Conservation (phyloP, 257 asterid genomes). For the Petunia secreta region DNA sequence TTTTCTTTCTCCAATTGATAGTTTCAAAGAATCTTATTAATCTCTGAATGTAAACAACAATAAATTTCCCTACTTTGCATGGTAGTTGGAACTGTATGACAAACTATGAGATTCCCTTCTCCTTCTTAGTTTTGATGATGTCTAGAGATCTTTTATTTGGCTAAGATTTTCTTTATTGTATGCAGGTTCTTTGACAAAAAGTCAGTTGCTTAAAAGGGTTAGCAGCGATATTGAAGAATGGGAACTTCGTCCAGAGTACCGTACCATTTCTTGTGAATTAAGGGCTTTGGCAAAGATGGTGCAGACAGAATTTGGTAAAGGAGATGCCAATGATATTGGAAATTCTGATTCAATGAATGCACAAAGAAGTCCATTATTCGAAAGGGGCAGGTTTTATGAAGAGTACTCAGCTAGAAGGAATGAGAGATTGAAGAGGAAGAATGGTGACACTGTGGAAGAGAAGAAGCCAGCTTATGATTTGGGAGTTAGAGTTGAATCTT, state of each 20-base stretch:
- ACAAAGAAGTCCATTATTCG: conserved; percentile 61
- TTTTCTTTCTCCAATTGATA: background rate
- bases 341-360: conserved; percentile 17
- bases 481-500: conserved; percentile 79
- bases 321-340: conserved; percentile 25
- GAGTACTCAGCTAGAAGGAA: conserved; percentile 83
- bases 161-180: background rate
- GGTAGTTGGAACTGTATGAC: background rate
- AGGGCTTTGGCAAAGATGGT: conserved; percentile 74
- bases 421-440: conserved; percentile 88
- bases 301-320: conserved; percentile 55
- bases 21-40: background rate
- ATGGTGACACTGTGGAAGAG: conserved; percentile 56
- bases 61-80: background rate
- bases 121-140: background rate
- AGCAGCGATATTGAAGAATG: conserved; percentile 39
- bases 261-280: conserved; percentile 71
- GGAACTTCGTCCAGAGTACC: conserved; percentile 69
- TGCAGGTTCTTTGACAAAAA: conserved; percentile 63
- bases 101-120: background rate
- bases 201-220: conserved; percentile 50
- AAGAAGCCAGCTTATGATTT: conserved; percentile 63
- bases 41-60: background rate
- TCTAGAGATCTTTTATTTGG: background rate
- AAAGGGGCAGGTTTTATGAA: conserved; percentile 85